phyloP scores from a whole-genome alignment of 208 protist genomes.

The Vickermania spadyakhi region DNA sequence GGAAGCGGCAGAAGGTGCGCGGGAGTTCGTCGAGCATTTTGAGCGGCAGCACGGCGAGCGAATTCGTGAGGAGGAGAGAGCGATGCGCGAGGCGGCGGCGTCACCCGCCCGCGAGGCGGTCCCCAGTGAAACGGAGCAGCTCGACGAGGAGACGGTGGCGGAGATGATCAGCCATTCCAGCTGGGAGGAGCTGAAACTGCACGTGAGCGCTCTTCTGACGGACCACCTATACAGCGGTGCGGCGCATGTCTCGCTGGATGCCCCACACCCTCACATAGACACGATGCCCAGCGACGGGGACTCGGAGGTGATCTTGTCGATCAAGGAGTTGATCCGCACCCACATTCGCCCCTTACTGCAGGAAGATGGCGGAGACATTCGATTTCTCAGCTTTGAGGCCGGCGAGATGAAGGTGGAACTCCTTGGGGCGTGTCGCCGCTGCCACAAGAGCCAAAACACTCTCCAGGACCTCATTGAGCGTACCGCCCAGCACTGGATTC shows the following conservation, averaged over 20 bases:
- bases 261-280: constrained; percentile 78
- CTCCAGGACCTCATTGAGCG: constrained; percentile 87
- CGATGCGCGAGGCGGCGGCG: constrained; percentile 13
- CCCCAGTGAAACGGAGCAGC: constrained; percentile 15
- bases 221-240: constrained; percentile 75
- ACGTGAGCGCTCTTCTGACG: constrained; percentile 73
- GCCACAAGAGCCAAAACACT: constrained; percentile 78
- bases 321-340: constrained; percentile 86
- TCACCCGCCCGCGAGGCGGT: constrained; percentile 5
- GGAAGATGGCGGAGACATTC: constrained; percentile 88
- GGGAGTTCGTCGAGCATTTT: constrained; percentile 52
- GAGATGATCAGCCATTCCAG: constrained; percentile 46
- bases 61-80: constrained; percentile 7
- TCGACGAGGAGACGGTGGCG: constrained; percentile 40
- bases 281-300: constrained; percentile 74
- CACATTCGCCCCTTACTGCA: constrained; percentile 86
- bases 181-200: constrained; percentile 77
- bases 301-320: constrained; percentile 76
- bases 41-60: constrained; percentile 4
- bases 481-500: constrained; percentile 84
- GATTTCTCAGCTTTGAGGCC: constrained; percentile 60
- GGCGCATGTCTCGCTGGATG: constrained; percentile 57
- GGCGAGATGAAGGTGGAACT: constrained; percentile 80
- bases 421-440: constrained; percentile 85
- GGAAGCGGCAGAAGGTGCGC: constrained; percentile 45